Evolutionary conservation across 23 red algal genomes (phyloP), one percentile per base, ranked within the genome.

Genomic region (Gracilariopsis chorda): DNA sequence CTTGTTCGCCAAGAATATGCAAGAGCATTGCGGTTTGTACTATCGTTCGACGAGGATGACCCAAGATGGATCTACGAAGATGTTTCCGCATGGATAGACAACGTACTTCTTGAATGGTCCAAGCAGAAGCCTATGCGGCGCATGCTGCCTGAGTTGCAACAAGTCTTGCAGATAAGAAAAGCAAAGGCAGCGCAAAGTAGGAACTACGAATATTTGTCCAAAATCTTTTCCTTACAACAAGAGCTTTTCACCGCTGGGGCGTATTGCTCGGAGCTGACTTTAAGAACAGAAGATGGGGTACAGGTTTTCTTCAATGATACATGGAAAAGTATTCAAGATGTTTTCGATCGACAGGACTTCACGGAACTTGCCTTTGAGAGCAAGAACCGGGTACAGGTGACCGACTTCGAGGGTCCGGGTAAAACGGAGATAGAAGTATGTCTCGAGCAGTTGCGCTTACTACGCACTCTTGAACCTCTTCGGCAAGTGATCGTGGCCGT

Each of bases 51-150:
- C 32, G 58, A 10, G 21, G 68, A 76, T 48, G 68, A 89, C 59
- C 70, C 65, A 35, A 53, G 62, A 25, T 89, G 85, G 85, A 62
- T 89, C 12, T 56, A 39, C 20, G 85, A 89, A 57, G 85, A 89
- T 55, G 69, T 89, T 1, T 89, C 85, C 20, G 51, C 72, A 17
- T 89, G 85, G 85, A 60, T 89, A 57, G 85, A 89, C 69, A 64
- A 74, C 62, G 65, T 78, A 0, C 47, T 53, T 34, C 48, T 78
- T 65, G 43, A 77, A 17, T 89, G 85, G 85, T 89, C 72, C 5
- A 89, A 19, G 47, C 47, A 57, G 7, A 77, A 53, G 12, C 33
- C 25, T 21, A 0, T n/a, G 19, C 39, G 12, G 76, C 44, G 30
- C 21, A 23, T 57, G 24, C 55, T 80, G 51, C 52, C 76, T 10